phyloP scores from a whole-genome alignment of 2,329 filamentous ascomycete species.

The Trichoderma sp. region DNA sequence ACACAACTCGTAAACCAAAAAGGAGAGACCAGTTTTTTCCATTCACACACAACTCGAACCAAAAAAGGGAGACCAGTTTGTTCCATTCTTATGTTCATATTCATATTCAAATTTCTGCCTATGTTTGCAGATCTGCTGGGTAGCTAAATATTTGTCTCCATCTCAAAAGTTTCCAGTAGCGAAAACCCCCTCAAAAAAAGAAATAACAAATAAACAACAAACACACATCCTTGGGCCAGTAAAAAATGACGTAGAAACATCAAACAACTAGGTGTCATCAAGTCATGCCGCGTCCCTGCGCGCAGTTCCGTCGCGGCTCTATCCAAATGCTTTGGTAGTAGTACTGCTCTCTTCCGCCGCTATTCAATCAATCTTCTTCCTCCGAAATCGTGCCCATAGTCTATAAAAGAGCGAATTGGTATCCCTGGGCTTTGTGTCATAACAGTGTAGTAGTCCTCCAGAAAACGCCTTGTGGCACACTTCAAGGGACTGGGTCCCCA shows the following conservation, averaged over 20 bases:
- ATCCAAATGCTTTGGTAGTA: slow-evolving; percentile 4
- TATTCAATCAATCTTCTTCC: slow-evolving; percentile 1
- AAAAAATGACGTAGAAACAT: neutral
- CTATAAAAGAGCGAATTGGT: slow-evolving; percentile 20
- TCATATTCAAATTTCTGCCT: slow-evolving; percentile 18
- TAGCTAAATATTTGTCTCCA: slow-evolving; percentile 11
- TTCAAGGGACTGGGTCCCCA: slow-evolving; percentile 16
- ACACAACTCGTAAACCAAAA: no score
- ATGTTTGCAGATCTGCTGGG: neutral
- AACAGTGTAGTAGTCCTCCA: slow-evolving; percentile 4
- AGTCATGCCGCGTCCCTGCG: slow-evolving; percentile 10
- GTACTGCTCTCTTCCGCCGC: neutral
- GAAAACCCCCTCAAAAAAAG: neutral
- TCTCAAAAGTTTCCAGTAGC: slow-evolving; percentile 5
- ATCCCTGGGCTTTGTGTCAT: slow-evolving; percentile 11
- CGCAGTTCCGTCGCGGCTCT: slow-evolving; percentile 9
- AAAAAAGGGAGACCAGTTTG: neutral
- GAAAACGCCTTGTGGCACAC: slow-evolving; percentile 23
- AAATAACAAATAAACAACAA: neutral
- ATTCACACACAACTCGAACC: neutral
- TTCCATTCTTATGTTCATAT: slow-evolving; percentile 18
- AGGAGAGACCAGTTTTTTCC: neutral
- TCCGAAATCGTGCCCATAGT: slow-evolving; percentile 7
- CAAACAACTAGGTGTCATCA: neutral
- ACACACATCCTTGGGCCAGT: neutral